Conservation (phyloP, 2,329 filamentous ascomycete species). For the Cyphellophora attinorum region DNA sequence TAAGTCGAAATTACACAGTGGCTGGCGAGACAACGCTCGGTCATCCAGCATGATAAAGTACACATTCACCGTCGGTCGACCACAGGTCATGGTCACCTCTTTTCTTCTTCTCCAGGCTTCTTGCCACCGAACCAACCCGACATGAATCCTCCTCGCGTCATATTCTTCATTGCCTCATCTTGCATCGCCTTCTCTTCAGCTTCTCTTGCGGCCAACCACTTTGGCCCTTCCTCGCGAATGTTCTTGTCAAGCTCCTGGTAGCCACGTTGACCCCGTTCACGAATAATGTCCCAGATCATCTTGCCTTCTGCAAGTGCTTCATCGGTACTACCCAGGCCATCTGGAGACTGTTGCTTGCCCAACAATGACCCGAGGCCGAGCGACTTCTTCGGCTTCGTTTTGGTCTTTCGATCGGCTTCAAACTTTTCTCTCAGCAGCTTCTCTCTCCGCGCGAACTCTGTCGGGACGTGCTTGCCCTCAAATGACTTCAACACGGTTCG, state of each 20-base stretch:
- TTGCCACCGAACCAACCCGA: constrained; percentile 43
- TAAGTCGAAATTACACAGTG: too few relatives aligned
- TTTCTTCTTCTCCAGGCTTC: constrained; percentile 20
- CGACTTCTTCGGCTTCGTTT: constrained; percentile 50
- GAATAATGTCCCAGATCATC: constrained; percentile 91
- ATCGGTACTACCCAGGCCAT: constrained; percentile 39
- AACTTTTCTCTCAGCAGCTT: constrained; percentile 77
- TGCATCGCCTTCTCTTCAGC: constrained; percentile 78
- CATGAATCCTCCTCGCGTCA: constrained; percentile 63
- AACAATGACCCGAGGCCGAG: constrained; percentile 62
- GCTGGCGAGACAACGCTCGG: too few relatives aligned
- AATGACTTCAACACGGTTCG: constrained; percentile 80
- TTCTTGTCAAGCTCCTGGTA: constrained; percentile 85
- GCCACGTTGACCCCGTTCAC: constrained; percentile 81
- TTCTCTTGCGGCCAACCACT: constrained; percentile 92
- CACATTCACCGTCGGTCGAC: too few relatives aligned
- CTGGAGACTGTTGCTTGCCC: constrained; percentile 59
- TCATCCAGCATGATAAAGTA: too few relatives aligned
- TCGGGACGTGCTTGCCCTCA: constrained; percentile 78
- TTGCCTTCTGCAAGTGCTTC: constrained; percentile 68
- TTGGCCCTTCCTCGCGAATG: constrained; percentile 85
- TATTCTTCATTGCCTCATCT: constrained; percentile 83
- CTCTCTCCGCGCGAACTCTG: constrained; percentile 82
- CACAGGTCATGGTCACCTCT: too few relatives aligned
- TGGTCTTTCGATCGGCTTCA: constrained; percentile 52